phyloP scores from a whole-genome alignment of 208 protist species.

The Acanthamoeba lugdunensis region DNA sequence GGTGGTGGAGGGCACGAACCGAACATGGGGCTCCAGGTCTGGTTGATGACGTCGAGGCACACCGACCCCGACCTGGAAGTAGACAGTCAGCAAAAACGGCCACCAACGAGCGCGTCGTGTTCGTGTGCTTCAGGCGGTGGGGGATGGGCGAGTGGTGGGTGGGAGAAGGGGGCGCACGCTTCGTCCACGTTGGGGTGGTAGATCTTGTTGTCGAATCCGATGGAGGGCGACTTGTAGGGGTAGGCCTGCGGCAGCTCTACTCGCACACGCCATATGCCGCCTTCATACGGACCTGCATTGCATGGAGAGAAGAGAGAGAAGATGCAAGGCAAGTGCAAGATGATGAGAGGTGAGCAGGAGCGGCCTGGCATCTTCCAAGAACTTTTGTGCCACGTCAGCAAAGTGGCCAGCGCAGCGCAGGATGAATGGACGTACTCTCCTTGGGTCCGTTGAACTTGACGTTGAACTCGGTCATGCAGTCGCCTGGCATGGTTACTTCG shows the following conservation, averaged over 20 bases:
- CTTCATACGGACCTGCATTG: conserved; percentile 92
- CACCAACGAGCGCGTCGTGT: no score
- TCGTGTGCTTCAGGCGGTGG: no score
- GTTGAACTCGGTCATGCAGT: conserved; percentile 94
- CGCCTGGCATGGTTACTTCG: conserved; percentile 93
- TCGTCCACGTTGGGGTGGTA: conserved; percentile 98
- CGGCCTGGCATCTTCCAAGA: no score
- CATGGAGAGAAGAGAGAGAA: not conserved
- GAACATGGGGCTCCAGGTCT: conserved; percentile 98
- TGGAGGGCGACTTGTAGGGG: conserved; percentile 97
- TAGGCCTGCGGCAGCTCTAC: conserved; percentile 96
- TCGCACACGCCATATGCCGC: conserved; percentile 96
- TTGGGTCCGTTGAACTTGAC: conserved; percentile 96
- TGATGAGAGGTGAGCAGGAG: no score
- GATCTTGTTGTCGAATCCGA: conserved; percentile 97
- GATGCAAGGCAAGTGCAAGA: not conserved
- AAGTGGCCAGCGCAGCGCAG: not conserved
- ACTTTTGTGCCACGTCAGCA: no score
- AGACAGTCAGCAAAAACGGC: not conserved
- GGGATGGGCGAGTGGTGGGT: no score
- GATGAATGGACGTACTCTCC: conserved; percentile 86
- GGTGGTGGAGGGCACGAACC: conserved; percentile 83
- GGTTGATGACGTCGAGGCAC: conserved; percentile 98
- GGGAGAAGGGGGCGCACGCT: conserved; percentile 71
- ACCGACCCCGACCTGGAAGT: conserved; percentile 94